These are phyloP conservation scores for Chaetomium sp. DNA, from an alignment of 2,329 filamentous ascomycete genomes.

Conservation along the genomic window DNA sequence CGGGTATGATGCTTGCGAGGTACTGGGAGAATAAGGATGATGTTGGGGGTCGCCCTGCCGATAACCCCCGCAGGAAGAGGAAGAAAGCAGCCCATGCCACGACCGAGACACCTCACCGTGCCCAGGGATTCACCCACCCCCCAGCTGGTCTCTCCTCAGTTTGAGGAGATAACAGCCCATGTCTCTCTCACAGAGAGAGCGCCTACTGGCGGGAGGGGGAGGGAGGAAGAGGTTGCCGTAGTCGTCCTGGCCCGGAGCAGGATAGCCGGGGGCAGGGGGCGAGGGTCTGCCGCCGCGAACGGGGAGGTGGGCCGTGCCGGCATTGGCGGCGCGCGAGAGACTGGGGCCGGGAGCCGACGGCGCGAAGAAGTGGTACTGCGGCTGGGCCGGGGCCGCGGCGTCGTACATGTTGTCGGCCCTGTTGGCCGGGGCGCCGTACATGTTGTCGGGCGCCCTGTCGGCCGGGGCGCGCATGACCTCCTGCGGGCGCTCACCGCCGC, in stretches of 20 bases:
- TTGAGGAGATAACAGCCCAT: no score
- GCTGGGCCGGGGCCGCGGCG: not conserved
- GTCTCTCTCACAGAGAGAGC: not conserved
- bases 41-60: not conserved
- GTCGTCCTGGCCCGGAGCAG: not conserved
- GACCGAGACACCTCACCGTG: no score
- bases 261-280: not conserved
- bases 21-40: not conserved
- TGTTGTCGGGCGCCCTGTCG: no score
- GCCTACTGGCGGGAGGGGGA: not conserved
- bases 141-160: not conserved
- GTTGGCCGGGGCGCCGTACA: not conserved
- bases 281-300: not conserved
- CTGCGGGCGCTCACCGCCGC: not conserved
- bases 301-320: not conserved
- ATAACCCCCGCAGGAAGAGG: not conserved
- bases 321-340: not conserved
- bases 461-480: not conserved
- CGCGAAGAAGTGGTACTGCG: not conserved
- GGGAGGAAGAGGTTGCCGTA: not conserved
- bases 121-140: no score
- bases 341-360: not conserved
- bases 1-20: not conserved
- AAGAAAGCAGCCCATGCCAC: no score
- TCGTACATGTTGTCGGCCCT: not conserved